Conservation (phyloP, 257 asterid species). For the Ophiorrhiza pumila region DNA sequence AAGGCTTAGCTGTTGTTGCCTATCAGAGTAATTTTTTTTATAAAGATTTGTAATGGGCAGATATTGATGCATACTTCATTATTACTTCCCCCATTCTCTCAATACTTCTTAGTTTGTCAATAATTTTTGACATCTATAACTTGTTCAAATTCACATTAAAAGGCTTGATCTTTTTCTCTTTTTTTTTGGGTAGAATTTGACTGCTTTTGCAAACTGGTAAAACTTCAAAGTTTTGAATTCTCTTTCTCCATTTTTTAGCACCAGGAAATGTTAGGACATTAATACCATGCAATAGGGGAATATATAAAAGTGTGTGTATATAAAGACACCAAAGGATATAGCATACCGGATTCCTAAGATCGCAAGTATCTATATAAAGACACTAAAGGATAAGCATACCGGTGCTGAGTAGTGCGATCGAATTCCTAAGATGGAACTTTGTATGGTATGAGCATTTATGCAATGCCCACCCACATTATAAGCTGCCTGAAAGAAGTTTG, state of each 20-base stretch:
- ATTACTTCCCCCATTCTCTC: background rate
- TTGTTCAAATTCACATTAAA: background rate
- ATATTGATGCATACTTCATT: background rate
- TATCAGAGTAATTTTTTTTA: too few relatives aligned
- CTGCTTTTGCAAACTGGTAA: background rate
- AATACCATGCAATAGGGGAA: background rate
- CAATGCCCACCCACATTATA: conserved; percentile 84
- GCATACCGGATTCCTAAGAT: too few relatives aligned
- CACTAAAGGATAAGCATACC: conserved; percentile 28
- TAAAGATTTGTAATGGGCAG: background rate
- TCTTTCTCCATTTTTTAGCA: background rate
- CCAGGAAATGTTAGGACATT: background rate
- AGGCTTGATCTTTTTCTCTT: background rate
- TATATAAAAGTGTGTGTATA: too few relatives aligned
- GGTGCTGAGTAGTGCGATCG: conserved; percentile 75
- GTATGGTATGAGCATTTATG: conserved; percentile 77
- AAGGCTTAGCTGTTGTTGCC: too few relatives aligned
- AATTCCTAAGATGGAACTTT: conserved; percentile 71
- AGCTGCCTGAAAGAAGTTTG: conserved; percentile 50
- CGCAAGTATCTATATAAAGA: background rate
- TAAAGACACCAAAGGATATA: too few relatives aligned
- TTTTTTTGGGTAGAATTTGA: background rate
- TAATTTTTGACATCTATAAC: background rate
- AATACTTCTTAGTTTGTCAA: background rate
- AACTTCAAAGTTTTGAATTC: background rate